These are phyloP conservation scores for Fraxinus baroniana DNA, from an alignment of 305 asterid genomes.

Conservation along the genomic window DNA sequence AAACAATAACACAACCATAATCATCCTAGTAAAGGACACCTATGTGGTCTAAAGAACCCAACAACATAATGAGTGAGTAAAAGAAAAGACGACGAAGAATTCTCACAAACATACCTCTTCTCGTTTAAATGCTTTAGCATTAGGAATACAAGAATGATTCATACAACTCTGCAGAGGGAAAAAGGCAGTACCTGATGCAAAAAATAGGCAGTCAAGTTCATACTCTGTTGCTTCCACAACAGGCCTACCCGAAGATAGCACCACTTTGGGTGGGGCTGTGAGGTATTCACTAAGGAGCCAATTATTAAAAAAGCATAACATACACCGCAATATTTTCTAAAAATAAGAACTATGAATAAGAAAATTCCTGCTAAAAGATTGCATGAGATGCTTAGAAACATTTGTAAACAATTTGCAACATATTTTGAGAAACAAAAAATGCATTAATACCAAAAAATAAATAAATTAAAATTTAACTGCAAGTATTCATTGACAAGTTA, in stretches of 20 bases:
- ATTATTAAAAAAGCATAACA: not conserved
- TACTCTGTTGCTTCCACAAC: not conserved
- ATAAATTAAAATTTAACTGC: not conserved
- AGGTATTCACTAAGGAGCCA: not conserved
- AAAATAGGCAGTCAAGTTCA: not conserved
- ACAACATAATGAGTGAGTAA: not conserved
- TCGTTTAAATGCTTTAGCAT: slow-evolving; percentile 85
- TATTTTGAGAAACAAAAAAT: not conserved
- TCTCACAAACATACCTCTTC: slow-evolving; percentile 61
- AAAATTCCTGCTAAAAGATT: not conserved
- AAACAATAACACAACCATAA: slow-evolving; percentile 23
- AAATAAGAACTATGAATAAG: not conserved
- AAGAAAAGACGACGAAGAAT: not conserved
- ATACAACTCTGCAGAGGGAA: slow-evolving; percentile 90
- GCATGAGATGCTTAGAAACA: not conserved
- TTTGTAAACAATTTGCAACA: not conserved
- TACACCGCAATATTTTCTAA: not conserved
- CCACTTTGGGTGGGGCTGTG: not conserved
- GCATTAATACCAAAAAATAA: not conserved
- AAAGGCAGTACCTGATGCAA: slow-evolving; percentile 78
- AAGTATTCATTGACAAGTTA: not conserved
- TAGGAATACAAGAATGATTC: slow-evolving; percentile 91
- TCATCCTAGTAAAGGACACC: not conserved
- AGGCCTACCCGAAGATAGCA: not conserved
- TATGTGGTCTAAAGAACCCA: not conserved